Base-by-base conservation (phyloP, 805 yeast genomes). In the Metschnikowia picachoensis region DNA sequence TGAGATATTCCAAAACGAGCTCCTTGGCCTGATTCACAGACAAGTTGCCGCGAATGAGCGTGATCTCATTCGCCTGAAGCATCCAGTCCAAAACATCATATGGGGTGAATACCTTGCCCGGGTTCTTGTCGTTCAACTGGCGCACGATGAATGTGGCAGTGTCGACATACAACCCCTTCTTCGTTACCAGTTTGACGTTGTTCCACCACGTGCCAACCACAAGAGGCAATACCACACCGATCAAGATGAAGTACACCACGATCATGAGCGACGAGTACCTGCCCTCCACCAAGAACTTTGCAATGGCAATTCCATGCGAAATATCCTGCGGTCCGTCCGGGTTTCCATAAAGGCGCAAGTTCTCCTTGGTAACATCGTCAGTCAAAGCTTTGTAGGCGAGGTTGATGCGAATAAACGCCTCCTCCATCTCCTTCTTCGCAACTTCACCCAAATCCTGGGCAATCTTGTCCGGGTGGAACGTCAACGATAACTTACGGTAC, bases 301-400 rank as follows among this genome's bases (percentile, higher is more conserved):
- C 99, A 54, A 94, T 70, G 0, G 98, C 99, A 65, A 94, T 90
- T 51, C 99, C 99, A 63, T 89, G 97, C 16, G 85, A 72, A 15
- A 85, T 76, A 27, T 87, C 87, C 66, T 88, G 96, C 35, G 95
- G 96, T 36, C 99, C 99, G 70, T 94, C 99, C 5, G 99, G 99
- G 63, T 95, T 96, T 41, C 99, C 99, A 60, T 85, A 94, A 56
- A 80, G 83, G 58, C 84, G 71, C 64, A 79, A 90, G 63, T 94
- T 94, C 56, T 87, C 87, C 58, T 81, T 85, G 3, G 87, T 82
- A 10, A 74, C 77, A 56, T 88, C 97, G 66, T 94, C 98, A 12
- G 99, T 95, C 53, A 94, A 77, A 0, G 99, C 88, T 66, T 90
- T 87, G 69, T 95, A 90, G 25, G 99, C 99, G 66, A 87, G 87